These are phyloP conservation scores for Gyrodon lividus DNA, from an alignment of 768 basidiomycete genomes.

Conservation along the genomic window DNA sequence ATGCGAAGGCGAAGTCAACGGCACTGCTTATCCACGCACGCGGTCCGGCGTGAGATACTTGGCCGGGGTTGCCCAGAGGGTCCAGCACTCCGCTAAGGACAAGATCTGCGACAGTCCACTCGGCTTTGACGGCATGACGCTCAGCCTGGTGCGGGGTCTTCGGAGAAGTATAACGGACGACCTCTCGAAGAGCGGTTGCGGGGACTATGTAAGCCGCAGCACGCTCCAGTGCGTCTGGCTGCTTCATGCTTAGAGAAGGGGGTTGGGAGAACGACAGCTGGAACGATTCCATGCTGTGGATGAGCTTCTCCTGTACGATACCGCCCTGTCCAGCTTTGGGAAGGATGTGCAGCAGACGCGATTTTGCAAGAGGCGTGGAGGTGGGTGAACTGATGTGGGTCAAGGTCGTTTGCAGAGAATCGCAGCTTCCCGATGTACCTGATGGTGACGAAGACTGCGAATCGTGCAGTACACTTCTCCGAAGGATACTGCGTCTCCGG, in stretches of 20 bases:
- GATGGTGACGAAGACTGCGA: background rate
- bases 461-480: slow-evolving; percentile 2
- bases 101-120: slow-evolving; percentile 35
- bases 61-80: slow-evolving; percentile 5
- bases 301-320: slow-evolving; percentile 26
- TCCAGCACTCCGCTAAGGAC: slow-evolving; percentile 37
- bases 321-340: slow-evolving; percentile 14
- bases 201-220: slow-evolving; percentile 31
- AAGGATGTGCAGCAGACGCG: slow-evolving; percentile 35
- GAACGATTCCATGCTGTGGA: slow-evolving; percentile 39
- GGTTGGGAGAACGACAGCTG: slow-evolving; percentile 33
- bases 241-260: slow-evolving; percentile 10
- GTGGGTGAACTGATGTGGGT: background rate
- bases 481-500: slow-evolving; percentile 15
- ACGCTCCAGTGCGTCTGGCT: slow-evolving; percentile 17
- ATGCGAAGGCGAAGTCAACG: slow-evolving; percentile 31
- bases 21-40: slow-evolving; percentile 34
- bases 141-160: slow-evolving; percentile 3
- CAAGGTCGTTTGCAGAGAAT: slow-evolving; percentile 13
- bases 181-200: slow-evolving; percentile 21
- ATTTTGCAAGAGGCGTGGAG: slow-evolving; percentile 7
- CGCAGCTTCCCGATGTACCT: background rate
- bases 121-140: slow-evolving; percentile 3
- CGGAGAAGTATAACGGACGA: slow-evolving; percentile 9
- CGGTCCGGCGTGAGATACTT: slow-evolving; percentile 11